Evolutionary conservation across 1,139 yeast genomes (phyloP), one percentile per base, ranked within the genome.

Genomic region (Candida buenavistaensis): DNA sequence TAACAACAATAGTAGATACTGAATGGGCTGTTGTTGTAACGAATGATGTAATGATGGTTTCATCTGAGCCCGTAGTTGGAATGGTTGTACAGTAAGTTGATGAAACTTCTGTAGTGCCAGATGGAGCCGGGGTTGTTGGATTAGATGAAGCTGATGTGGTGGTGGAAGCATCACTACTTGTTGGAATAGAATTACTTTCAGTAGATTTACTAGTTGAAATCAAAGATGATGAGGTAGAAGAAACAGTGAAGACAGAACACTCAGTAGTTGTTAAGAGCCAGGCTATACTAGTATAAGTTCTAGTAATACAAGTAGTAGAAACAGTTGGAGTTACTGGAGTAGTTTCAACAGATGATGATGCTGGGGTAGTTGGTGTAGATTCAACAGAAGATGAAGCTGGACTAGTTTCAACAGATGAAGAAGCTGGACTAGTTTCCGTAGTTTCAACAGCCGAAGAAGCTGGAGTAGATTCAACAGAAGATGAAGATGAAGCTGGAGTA

Each of bases 1-100:
- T 54, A 36, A 55, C 46, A 39, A 60, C 52, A 35, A 57, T 40
- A 12, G 50, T 39, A 14, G 36, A 28, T 20, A 43, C 43, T 1
- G 28, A 23, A n/a, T 32, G 33, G 6, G 46, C 42, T 14, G 31
- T 28, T 17, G 22, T 22, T n/a, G 39, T 33, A n/a, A 20, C 12
- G 6, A 6, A 20, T 2, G 20, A 26, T 4, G 39, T 36, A 2
- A 32, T 14, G 16, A 26, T 12, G 11, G 21, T 14, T 27, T 33
- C 40, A 22, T 30, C 39, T 11, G 35, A 14, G 5, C 13, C 21
- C 21, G 26, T 21, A n/a, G 30, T 26, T 12, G 36, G 35, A n/a
- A 31, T 14, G 5, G 33, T 32, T 13, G 36, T 30, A 28, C 11
- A 27, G 14, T 13, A 10, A 4, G 32, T 3, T 6, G 28, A 17